These are phyloP conservation scores for Sclerotinia minor DNA, from an alignment of 2,329 filamentous ascomycete species.

Conservation along the genomic window DNA sequence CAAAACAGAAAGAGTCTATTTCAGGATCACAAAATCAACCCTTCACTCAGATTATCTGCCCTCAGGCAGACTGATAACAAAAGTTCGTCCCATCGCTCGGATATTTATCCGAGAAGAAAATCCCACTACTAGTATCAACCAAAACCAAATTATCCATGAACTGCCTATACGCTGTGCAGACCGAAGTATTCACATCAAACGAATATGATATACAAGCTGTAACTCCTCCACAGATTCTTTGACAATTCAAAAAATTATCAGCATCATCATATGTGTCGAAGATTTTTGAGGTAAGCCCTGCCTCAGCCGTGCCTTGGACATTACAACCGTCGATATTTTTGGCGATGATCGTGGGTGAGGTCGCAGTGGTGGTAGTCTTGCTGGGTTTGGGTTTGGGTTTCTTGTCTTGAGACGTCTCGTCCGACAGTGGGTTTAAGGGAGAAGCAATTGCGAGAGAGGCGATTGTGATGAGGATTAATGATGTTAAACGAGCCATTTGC, in stretches of 20 bases:
- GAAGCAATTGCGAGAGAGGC: background rate
- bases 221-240: background rate
- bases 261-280: background rate
- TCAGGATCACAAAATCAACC: no score
- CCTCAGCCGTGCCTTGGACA: conserved; percentile 14
- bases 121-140: conserved; percentile 4
- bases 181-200: background rate
- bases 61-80: background rate
- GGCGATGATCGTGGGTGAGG: background rate
- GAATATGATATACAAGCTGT: conserved; percentile 21
- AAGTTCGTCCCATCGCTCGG: conserved; percentile 18
- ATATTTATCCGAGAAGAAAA: conserved; percentile 22
- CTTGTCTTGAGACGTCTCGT: background rate
- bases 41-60: no score
- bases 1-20: background rate
- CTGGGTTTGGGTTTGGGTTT: background rate
- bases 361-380: background rate
- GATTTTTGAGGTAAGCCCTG: background rate
- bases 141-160: conserved; percentile 15
- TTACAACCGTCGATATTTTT: conserved; percentile 20
- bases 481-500: conserved; percentile 5
- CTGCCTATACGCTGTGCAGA: conserved; percentile 5
- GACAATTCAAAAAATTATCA: background rate
- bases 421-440: background rate
- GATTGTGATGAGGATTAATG: background rate